A percentile compares a stretch with the other conserved stretches of the same genome.
Evolutionary conservation across 306 rosid species (phyloP).

Genomic region (Vicia faba): DNA sequence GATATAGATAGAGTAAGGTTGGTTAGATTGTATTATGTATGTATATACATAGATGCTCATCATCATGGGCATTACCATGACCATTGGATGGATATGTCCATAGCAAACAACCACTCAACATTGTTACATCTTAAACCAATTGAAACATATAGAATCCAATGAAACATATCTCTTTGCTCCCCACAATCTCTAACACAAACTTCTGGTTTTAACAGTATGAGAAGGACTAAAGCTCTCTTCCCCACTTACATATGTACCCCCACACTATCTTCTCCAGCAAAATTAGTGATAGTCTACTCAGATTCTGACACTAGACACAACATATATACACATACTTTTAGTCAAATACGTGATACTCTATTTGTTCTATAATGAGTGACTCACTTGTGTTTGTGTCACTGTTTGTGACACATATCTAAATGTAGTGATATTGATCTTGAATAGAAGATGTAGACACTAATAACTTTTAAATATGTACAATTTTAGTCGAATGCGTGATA

Average conservation of each 20-base stretch:
- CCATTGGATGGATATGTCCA: slow-evolving; percentile 31
- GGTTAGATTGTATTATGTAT: slow-evolving; percentile 16
- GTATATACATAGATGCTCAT: neutral
- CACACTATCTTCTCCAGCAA: slow-evolving; percentile 37
- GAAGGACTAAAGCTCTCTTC: slow-evolving; percentile 46
- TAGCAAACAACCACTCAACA: slow-evolving; percentile 64
- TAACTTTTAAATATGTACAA: neutral
- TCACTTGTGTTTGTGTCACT: too few relatives aligned
- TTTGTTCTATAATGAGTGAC: too few relatives aligned
- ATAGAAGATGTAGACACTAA: neutral
- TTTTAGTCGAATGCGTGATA: neutral
- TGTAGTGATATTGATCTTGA: neutral
- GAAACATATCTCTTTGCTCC: slow-evolving; percentile 58
- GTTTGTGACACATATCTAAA: neutral
- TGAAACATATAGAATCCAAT: slow-evolving; percentile 80
- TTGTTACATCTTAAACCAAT: slow-evolving; percentile 45
- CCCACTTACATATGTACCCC: slow-evolving; percentile 28
- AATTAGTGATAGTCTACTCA: neutral
- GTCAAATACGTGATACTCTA: too few relatives aligned
- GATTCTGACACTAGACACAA: neutral
- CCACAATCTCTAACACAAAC: slow-evolving; percentile 59
- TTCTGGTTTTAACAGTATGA: slow-evolving; percentile 49
- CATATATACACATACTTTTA: too few relatives aligned
- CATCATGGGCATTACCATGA: slow-evolving; percentile 33
- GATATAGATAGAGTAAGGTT: slow-evolving; percentile 32